A percentile compares a stretch with the other conserved stretches of the same genome.
These are phyloP conservation scores for Alternaria brassicicola DNA, from an alignment of 2,329 filamentous ascomycete genomes.

Conservation along the genomic window DNA sequence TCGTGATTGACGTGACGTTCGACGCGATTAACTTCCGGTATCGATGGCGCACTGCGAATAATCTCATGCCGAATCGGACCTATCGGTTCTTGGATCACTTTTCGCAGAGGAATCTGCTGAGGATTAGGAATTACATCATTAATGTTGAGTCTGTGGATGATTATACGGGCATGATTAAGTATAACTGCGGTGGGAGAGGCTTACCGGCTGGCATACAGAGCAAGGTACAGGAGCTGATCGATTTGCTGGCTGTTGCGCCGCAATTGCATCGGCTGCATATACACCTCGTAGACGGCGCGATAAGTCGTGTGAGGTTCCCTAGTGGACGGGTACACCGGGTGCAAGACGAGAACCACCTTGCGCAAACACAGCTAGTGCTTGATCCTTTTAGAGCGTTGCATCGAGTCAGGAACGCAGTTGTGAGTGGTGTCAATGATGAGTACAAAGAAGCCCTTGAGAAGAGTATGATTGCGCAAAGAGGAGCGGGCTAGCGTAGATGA, in stretches of 20 bases:
- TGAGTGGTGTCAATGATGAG: slow-evolving; percentile 50
- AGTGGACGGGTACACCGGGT: slow-evolving; percentile 43
- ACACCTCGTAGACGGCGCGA: slow-evolving; percentile 40
- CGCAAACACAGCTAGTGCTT: slow-evolving; percentile 51
- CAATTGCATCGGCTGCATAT: slow-evolving; percentile 37
- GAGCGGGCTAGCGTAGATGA: neutral
- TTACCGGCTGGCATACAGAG: slow-evolving; percentile 51
- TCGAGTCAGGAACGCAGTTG: slow-evolving; percentile 44
- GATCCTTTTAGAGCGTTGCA: slow-evolving; percentile 50
- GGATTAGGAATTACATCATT: slow-evolving; percentile 52
- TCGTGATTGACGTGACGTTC: slow-evolving; percentile 55
- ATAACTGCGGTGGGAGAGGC: slow-evolving; percentile 55
- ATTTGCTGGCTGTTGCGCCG: slow-evolving; percentile 39
- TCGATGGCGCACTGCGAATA: slow-evolving; percentile 51
- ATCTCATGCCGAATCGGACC: slow-evolving; percentile 50
- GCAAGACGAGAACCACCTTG: slow-evolving; percentile 42
- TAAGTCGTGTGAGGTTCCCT: slow-evolving; percentile 35
- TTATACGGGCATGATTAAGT: slow-evolving; percentile 60
- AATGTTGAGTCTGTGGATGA: slow-evolving; percentile 56
- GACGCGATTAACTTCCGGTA: slow-evolving; percentile 53
- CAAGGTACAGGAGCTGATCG: slow-evolving; percentile 52
- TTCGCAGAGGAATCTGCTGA: slow-evolving; percentile 48
- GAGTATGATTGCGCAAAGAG: slow-evolving; percentile 39
- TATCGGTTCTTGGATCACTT: slow-evolving; percentile 53
- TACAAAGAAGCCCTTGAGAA: slow-evolving; percentile 45